Percentiles rank a stretch among this genome's conserved stretches.
These are phyloP conservation scores for Cylindrodendrum hubeiense DNA, from an alignment of 2,329 filamentous ascomycete species.

Conservation along the genomic window DNA sequence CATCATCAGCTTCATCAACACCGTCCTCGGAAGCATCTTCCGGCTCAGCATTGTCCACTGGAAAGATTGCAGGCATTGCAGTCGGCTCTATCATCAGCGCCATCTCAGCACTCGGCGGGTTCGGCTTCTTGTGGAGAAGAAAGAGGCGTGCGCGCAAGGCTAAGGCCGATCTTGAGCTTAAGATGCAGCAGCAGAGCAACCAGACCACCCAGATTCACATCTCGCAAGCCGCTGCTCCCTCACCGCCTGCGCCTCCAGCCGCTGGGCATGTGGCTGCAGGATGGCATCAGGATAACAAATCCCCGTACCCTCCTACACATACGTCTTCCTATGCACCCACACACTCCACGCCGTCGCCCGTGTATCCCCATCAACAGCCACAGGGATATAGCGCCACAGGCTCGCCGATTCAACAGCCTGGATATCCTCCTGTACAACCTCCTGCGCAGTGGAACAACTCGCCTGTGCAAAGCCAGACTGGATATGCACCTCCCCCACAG, in stretches of 20 bases:
- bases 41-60: neutral
- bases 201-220: constrained; percentile 10
- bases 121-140: neutral
- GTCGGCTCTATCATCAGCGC: neutral
- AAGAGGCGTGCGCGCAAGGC: neutral
- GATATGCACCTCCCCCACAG: neutral
- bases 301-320: neutral
- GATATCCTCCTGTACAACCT: neutral
- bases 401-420: too few species aligned
- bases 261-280: neutral
- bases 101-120: neutral
- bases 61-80: neutral
- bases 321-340: neutral
- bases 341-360: neutral
- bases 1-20: neutral
- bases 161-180: neutral
- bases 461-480: neutral
- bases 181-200: constrained; percentile 3
- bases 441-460: neutral
- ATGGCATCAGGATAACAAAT: neutral
- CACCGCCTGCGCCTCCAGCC: neutral
- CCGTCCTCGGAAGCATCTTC: neutral
- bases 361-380: neutral
- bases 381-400: too few species aligned
- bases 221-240: neutral